Base-by-base conservation (phyloP, 257 asterid species). In the Agastache rugosa region DNA sequence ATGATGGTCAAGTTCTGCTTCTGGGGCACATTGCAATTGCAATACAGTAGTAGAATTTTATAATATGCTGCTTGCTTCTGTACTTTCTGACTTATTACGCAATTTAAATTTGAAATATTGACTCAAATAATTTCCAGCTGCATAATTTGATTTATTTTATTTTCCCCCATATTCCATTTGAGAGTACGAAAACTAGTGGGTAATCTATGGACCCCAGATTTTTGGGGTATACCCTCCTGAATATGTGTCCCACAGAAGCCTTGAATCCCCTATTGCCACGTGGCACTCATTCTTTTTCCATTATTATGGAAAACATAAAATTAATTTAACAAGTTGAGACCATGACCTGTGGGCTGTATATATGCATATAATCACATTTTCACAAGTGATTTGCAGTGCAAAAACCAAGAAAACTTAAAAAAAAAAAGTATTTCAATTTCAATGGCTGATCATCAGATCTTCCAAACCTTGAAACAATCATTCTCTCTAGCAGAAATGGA, bases 181-280 rank as follows among this genome's bases (percentile, higher is more conserved):
- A 53, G 60, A 34, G 9, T 48, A 58, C 14, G 34, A 25, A 56
- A 35, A 39, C 58, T 59, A 65, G 65, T 62, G 50, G 66, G 53
- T 9, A 11, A 31, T 44, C 39, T 44, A 15, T 51, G 69, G 82
- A 61, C 39, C 82, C 85, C 71, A 65, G 6, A 5, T 20, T 58
- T 68, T 72, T 82, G 85, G 86, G 87, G 87, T 84, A 77, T 77
- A 75, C 39, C 9, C 87, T 71, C 82, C 88, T 76, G 79, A 84
- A 55, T 29, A 56, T 53, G 39, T 71, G 83, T 71, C 48, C 89
- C 89, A 80, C 78, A 42, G 0, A 80, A 75, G 71, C 34, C 71
- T 25, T 34, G 81, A 79, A 79, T 78, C 82, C 58, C 74, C 77
- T 58, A 10, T 62, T 62, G 78, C 85, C 83, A 83, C 87, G 87